Conservation (phyloP, 352 stramenopile species). For the Phytopythium oedochilum region DNA sequence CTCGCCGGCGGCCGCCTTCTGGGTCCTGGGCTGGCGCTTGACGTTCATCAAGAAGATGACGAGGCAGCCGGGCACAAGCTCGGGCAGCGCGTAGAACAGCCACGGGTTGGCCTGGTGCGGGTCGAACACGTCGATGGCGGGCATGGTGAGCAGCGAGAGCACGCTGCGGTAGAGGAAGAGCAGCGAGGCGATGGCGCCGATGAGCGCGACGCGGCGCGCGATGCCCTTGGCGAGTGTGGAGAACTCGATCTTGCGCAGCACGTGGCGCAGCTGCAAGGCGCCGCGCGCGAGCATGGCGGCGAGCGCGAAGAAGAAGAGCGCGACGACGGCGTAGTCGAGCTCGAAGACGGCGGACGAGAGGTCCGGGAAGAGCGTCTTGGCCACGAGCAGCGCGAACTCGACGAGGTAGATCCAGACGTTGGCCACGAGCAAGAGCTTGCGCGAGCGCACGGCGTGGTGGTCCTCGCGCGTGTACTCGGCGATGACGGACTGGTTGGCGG, state of each 20-base stretch:
- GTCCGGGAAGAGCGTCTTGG: constrained; percentile 64
- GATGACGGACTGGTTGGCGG: constrained; percentile 70
- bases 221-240: constrained; percentile 53
- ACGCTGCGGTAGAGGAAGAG: constrained; percentile 63
- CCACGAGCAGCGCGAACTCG: constrained; percentile 59
- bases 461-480: constrained; percentile 57
- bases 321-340: constrained; percentile 66
- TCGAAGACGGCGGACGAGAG: constrained; percentile 60
- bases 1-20: constrained; percentile 23
- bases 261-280: constrained; percentile 34
- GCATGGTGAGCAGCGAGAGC: constrained; percentile 59
- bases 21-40: constrained; percentile 25
- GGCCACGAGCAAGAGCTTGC: constrained; percentile 70
- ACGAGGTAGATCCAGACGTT: constrained; percentile 84
- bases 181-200: constrained; percentile 43
- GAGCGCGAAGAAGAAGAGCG: constrained; percentile 73
- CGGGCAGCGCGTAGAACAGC: constrained; percentile 71
- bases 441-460: constrained; percentile 37
- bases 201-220: constrained; percentile 46
- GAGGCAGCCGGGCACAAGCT: constrained; percentile 62
- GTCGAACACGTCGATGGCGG: constrained; percentile 66
- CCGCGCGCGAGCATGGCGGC: constrained; percentile 60
- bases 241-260: constrained; percentile 77
- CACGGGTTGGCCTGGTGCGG: constrained; percentile 64
- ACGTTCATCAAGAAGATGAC: constrained; percentile 84